phyloP scores from a whole-genome alignment of 768 basidiomycete genomes.

The Mycena amicta region DNA sequence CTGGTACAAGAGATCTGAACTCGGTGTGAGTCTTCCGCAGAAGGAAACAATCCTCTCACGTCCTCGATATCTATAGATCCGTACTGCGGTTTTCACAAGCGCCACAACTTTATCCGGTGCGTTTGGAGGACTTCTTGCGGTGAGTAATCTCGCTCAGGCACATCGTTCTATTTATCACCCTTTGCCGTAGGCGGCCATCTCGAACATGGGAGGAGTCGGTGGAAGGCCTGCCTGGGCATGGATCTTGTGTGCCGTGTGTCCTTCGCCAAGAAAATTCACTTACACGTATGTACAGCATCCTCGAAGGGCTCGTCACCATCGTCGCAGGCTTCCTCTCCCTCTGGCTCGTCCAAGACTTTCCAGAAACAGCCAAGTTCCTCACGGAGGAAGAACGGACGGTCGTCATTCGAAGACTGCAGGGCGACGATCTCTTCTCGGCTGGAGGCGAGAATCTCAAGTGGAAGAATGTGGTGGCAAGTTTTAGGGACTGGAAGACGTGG shows the following conservation, averaged over 20 bases:
- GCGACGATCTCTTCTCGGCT: conserved; percentile 68
- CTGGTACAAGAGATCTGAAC: conserved; percentile 82
- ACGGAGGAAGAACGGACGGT: conserved; percentile 62
- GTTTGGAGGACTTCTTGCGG: conserved; percentile 18
- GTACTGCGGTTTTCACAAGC: conserved; percentile 77
- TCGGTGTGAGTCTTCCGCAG: conserved; percentile 48
- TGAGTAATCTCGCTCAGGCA: neutral
- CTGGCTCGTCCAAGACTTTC: conserved; percentile 80
- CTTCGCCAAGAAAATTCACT: conserved; percentile 19
- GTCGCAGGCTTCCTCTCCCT: conserved; percentile 60
- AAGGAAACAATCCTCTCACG: neutral
- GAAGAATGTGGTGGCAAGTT: conserved; percentile 59
- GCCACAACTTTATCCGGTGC: conserved; percentile 80
- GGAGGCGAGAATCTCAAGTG: conserved; percentile 58
- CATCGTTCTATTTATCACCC: neutral
- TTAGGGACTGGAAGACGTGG: conserved; percentile 77
- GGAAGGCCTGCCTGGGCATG: conserved; percentile 57
- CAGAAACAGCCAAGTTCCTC: conserved; percentile 73
- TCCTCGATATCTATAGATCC: conserved; percentile 5
- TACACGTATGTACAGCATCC: conserved; percentile 74
- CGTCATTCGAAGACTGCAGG: conserved; percentile 64
- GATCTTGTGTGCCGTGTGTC: conserved; percentile 42
- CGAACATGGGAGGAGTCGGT: conserved; percentile 70
- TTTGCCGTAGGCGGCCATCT: conserved; percentile 63
- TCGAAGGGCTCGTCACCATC: conserved; percentile 74